phyloP scores from a whole-genome alignment of 495 filamentous ascomycete genomes.

The Penicillium ucsense region DNA sequence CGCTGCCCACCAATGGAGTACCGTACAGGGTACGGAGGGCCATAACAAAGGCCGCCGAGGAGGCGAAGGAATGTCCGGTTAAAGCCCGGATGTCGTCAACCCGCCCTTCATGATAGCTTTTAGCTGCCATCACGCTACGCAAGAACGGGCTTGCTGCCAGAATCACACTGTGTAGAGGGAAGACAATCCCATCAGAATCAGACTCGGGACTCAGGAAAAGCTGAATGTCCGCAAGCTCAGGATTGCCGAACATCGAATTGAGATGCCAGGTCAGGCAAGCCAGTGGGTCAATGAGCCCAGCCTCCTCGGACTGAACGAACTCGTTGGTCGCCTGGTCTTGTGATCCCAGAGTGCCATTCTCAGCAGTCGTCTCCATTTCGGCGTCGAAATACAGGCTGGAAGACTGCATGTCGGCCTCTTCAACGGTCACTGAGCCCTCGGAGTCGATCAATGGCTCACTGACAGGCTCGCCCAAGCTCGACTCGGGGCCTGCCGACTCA shows the following conservation, averaged over 20 bases:
- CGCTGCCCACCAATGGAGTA: background rate
- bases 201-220: conserved; percentile 10
- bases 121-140: background rate
- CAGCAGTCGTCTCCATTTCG: background rate
- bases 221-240: conserved; percentile 10
- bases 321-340: background rate
- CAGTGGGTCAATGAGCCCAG: background rate
- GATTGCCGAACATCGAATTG: conserved; percentile 1
- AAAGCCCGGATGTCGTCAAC: conserved; percentile 7
- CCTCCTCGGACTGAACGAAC: background rate
- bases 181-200: conserved; percentile 4
- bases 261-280: background rate
- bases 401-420: background rate
- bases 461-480: background rate
- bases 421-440: background rate
- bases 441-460: background rate
- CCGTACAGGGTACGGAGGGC: conserved; percentile 21
- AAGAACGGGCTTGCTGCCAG: conserved; percentile 7
- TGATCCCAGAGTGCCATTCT: background rate
- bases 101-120: background rate
- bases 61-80: conserved; percentile 8
- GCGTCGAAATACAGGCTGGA: conserved; percentile 4
- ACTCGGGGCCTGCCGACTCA: background rate
- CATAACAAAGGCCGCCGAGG: conserved; percentile 17
- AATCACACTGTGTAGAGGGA: background rate